A percentile compares a stretch with the other conserved stretches of the same genome.
phyloP scores from a whole-genome alignment of 495 filamentous ascomycete genomes.

The Tuber microsphaerosporum region DNA sequence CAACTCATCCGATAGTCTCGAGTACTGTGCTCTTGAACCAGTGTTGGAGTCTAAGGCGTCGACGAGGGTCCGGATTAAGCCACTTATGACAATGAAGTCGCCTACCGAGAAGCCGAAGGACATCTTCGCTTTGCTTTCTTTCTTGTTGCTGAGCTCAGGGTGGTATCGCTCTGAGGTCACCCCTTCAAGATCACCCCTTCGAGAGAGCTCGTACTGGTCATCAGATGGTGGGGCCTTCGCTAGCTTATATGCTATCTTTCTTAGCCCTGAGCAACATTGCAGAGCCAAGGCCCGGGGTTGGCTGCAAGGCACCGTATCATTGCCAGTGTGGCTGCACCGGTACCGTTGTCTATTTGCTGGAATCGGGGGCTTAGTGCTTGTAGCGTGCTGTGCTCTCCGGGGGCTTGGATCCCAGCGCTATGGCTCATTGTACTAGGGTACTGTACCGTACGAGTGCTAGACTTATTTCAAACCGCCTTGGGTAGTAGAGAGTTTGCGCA shows the following conservation, averaged over 20 bases:
- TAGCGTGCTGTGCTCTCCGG: not conserved
- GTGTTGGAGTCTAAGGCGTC: not conserved
- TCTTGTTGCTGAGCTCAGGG: not conserved
- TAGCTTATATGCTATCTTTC: not conserved
- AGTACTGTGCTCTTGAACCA: not conserved
- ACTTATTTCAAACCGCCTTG: too few species aligned
- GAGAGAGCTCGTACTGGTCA: not conserved
- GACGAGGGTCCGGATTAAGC: not conserved
- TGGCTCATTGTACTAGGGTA: too few species aligned
- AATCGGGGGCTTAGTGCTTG: not conserved
- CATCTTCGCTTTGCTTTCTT: not conserved
- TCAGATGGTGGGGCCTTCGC: not conserved
- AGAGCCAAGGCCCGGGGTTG: not conserved
- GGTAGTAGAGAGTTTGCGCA: too few species aligned
- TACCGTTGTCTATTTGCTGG: not conserved
- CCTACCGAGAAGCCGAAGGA: conserved; percentile 7
- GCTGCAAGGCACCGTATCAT: not conserved
- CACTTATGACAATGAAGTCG: conserved; percentile 6
- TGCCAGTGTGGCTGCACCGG: not conserved
- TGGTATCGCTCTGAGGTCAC: not conserved
- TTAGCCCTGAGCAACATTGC: not conserved
- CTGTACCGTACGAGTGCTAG: not conserved
- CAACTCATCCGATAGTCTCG: conserved; percentile 1
- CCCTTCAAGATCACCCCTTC: too few species aligned
- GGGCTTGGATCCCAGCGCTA: not conserved